Conservation (phyloP, 495 filamentous ascomycete genomes). For the Lasiosphaeria hispida region DNA sequence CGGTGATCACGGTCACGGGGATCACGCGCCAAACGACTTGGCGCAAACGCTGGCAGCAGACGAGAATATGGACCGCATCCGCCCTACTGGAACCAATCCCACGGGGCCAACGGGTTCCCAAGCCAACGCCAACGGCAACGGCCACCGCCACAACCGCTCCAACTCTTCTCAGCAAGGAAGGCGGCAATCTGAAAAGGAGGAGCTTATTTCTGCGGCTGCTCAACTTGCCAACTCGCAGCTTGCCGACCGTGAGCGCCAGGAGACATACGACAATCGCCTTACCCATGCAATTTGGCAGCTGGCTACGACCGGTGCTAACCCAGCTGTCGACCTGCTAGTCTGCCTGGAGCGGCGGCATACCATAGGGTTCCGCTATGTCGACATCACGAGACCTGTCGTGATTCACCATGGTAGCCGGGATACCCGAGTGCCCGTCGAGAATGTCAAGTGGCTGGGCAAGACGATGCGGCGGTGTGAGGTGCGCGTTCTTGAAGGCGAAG, state of each 20-base stretch:
- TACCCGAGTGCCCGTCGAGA: constrained; percentile 89
- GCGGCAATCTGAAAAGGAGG: constrained; percentile 30
- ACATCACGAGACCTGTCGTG: constrained; percentile 84
- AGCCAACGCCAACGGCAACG: constrained; percentile 19
- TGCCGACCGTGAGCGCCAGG: constrained; percentile 68
- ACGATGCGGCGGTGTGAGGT: constrained; percentile 93
- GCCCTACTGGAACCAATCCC: constrained; percentile 28
- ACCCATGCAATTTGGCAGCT: constrained; percentile 92
- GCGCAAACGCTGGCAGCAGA: constrained; percentile 25
- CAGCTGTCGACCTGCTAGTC: constrained; percentile 86
- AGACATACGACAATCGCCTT: constrained; percentile 77
- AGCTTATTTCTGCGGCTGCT: constrained; percentile 47
- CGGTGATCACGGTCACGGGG: constrained; percentile 12
- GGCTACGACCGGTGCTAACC: constrained; percentile 90
- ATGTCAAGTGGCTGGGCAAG: constrained; percentile 90
- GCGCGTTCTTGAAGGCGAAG: constrained; percentile 84
- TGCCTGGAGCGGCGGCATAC: constrained; percentile 88
- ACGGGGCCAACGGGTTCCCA: constrained; percentile 25
- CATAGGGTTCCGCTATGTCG: constrained; percentile 95
- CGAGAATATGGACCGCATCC: constrained; percentile 39
- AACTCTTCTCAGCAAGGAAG: constrained; percentile 26
- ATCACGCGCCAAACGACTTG: constrained; percentile 17
- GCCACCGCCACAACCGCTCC: constrained; percentile 31
- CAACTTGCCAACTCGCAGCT: constrained; percentile 33
- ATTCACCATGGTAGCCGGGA: constrained; percentile 94